Base-by-base conservation (phyloP, 225 moss, liverwort and hornwort species). In the Anthoceros angustus region DNA sequence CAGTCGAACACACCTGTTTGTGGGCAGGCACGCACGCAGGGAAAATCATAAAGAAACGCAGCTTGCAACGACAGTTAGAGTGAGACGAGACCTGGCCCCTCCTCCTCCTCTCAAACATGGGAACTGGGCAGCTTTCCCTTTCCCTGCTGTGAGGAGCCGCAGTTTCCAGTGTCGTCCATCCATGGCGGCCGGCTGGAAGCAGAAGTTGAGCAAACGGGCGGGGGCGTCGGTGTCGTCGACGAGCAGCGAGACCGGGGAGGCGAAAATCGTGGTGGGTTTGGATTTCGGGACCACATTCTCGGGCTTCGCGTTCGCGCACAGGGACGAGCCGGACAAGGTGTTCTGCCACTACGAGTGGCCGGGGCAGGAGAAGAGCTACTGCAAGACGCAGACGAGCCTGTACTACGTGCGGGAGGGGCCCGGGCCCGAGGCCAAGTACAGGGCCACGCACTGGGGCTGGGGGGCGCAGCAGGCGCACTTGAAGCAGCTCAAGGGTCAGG, bases 201-300 rank as follows among this genome's bases (percentile, higher is more conserved):
- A 4, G 32, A 32, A 32, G 32, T 32, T 4, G 32, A 32, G n/a
- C n/a, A n/a, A n/a, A n/a, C n/a, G n/a, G n/a, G n/a, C n/a, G n/a
- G n/a, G n/a, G n/a, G n/a, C n/a, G n/a, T n/a, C n/a, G n/a, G n/a
- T n/a, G n/a, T n/a, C n/a, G n/a, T n/a, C n/a, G n/a, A n/a, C n/a
- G n/a, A n/a, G n/a, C n/a, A n/a, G n/a, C n/a, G 32, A 32, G 2
- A 32, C 2, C 4, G 32, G 32, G 32, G 32, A 32, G 32, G 45
- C 78, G 5, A 82, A 48, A 39, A 73, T 81, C 21, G 73, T 86
- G 11, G 83, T 88, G 26, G 83, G 86, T 2, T 60, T 88, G 5
- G 86, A 86, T 60, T 84, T 86, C 25, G 88, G 86, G 0, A 88
- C 83, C 0, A 84, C 83, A 0, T 83, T 64, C 64, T 82, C 83